Conservation (phyloP, 2,329 filamentous ascomycete species). For the Tolypocladium tropicale region DNA sequence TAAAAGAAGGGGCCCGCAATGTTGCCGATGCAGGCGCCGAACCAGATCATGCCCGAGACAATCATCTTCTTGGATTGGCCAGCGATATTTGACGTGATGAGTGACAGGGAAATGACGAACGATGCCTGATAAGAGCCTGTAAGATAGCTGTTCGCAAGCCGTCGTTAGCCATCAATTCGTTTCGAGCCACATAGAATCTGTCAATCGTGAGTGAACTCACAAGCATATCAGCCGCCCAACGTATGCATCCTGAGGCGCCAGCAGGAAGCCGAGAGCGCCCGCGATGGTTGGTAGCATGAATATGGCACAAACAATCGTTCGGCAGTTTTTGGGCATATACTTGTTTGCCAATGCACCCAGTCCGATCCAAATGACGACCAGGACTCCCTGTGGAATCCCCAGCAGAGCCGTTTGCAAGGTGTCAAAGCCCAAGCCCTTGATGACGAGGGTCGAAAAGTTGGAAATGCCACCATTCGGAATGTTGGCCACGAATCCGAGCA, state of each 20-base stretch:
- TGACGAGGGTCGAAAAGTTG: conserved; percentile 51
- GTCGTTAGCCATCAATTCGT: background rate
- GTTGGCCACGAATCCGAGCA: conserved; percentile 42
- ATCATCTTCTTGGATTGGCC: conserved; percentile 55
- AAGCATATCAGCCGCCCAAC: conserved; percentile 47
- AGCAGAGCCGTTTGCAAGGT: conserved; percentile 25
- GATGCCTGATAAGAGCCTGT: conserved; percentile 28
- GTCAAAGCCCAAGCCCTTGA: conserved; percentile 44
- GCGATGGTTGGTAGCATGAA: conserved; percentile 51
- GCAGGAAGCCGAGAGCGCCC: conserved; percentile 46
- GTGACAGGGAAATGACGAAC: conserved; percentile 28
- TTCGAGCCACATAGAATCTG: background rate
- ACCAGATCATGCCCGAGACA: conserved; percentile 50
- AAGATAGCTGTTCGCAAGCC: conserved; percentile 14
- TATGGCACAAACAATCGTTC: conserved; percentile 41
- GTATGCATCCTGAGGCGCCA: conserved; percentile 37
- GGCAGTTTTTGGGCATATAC: conserved; percentile 32
- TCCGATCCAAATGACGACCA: conserved; percentile 28
- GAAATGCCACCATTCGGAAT: conserved; percentile 48
- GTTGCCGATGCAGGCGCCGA: conserved; percentile 51
- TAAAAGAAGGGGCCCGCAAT: conserved; percentile 56
- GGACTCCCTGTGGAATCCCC: conserved; percentile 25
- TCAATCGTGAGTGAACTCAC: conserved; percentile 11
- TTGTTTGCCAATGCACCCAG: conserved; percentile 27
- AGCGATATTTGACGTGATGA: conserved; percentile 38